These are phyloP conservation scores for Termitomyces sp. DNA, from an alignment of 1,284 basidiomycete genomes.

Conservation along the genomic window DNA sequence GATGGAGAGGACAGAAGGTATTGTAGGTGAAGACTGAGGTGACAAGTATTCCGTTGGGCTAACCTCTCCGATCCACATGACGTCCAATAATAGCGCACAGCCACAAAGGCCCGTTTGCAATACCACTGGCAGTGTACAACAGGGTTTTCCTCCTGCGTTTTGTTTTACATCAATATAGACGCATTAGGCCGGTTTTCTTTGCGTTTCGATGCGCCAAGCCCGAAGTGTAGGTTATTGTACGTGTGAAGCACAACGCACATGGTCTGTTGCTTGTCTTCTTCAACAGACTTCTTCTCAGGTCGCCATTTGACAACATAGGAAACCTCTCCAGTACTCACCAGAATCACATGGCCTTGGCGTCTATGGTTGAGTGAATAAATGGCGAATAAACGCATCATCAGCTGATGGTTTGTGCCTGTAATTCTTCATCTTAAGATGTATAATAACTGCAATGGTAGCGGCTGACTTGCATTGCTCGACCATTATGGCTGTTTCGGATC, in stretches of 20 bases:
- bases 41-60: background rate
- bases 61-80: constrained; percentile 13
- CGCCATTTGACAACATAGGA: background rate
- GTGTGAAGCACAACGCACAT: background rate
- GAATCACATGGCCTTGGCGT: constrained; percentile 8
- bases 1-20: background rate
- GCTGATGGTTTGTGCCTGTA: constrained; percentile 6
- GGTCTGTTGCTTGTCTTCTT: background rate
- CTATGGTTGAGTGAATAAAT: too few species aligned
- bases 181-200: too few species aligned
- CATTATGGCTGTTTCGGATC: constrained; percentile 7
- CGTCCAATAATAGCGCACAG: constrained; percentile 15
- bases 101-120: constrained; percentile 6
- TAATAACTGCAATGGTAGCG: background rate
- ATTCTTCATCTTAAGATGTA: background rate
- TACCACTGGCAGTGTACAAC: background rate
- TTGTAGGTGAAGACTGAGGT: constrained; percentile 1
- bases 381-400: background rate
- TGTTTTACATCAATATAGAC: background rate
- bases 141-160: background rate
- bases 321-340: background rate
- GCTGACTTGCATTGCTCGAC: background rate
- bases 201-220: background rate
- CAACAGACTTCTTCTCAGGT: background rate
- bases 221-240: background rate